Evolutionary conservation across 352 stramenopile genomes (phyloP).

Genomic region (Pythium dissimile): DNA sequence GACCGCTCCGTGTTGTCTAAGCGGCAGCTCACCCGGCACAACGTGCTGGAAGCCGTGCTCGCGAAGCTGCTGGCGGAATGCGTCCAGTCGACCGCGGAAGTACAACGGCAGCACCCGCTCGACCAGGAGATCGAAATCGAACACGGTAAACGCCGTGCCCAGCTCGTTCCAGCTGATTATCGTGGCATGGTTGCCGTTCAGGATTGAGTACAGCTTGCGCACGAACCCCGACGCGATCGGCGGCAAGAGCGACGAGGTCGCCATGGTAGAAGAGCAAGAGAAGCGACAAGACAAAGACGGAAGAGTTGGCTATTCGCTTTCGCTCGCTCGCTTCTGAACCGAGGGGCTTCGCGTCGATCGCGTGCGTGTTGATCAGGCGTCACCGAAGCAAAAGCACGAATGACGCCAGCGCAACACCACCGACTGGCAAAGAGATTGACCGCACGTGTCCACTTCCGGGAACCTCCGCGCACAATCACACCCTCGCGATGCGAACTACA

Average conservation of each 20-base stretch:
- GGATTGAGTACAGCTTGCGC: conserved; percentile 73
- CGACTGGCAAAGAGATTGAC: neutral
- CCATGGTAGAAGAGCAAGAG: conserved; percentile 1
- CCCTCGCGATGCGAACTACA: conserved; percentile 8
- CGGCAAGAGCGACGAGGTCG: neutral
- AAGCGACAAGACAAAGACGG: conserved; percentile 1
- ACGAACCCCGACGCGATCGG: conserved; percentile 66
- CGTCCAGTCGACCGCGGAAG: conserved; percentile 56
- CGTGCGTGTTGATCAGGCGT: neutral
- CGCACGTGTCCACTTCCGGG: neutral
- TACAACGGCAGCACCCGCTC: conserved; percentile 53
- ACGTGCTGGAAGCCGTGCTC: conserved; percentile 56
- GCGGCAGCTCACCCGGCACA: neutral
- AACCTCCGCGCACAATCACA: neutral
- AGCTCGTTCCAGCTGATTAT: conserved; percentile 57
- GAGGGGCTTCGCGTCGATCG: neutral
- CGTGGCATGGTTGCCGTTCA: conserved; percentile 48
- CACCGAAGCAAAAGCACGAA: conserved; percentile 18
- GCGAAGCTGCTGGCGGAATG: conserved; percentile 65
- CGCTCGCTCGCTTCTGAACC: conserved; percentile 16
- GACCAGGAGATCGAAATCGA: conserved; percentile 45
- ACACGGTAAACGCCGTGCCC: conserved; percentile 55
- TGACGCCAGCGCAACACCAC: conserved; percentile 9
- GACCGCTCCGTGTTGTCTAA: neutral
- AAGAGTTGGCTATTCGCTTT: conserved; percentile 14